Base-by-base conservation (phyloP, 1,284 basidiomycete genomes). In the Ceratobasidium sp. region DNA sequence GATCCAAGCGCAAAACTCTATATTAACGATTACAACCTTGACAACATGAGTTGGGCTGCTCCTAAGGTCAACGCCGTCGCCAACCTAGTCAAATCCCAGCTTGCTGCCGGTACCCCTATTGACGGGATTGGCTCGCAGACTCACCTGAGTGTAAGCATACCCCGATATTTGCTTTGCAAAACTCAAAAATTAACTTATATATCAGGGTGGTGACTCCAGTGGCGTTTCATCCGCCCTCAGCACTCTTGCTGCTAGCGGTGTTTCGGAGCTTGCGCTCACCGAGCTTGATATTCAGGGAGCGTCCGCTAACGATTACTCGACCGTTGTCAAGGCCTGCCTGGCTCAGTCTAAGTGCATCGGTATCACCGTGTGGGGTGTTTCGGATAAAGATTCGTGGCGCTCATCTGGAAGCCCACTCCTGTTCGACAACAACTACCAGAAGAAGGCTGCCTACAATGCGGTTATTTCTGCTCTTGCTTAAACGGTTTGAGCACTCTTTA, bases 401-500 rank as follows among this genome's bases (percentile, higher is more conserved):
- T 33, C 33, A 33, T 33, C 33, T 33, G 33, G 33, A 87, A 85
- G 83, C 66, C 87, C 87, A 26, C 84, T 88, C 52, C 82, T 89
- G 48, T 89, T 85, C 81, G 86, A 88, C 80, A 82, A 78, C 68
- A 87, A 85, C 83, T 88, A 86, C 82, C 82, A 85, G 78, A 86
- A 86, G 65, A 88, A 89, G 84, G 81, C 87, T 59, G 88, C 88
- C 38, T 88, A 87, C 83, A 87, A 79, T 61, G 85, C 87, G 13
- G 83, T 89, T 78, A 86, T 88, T 28, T 46, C 26, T 40, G 77
- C 77, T 42, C 46, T 78, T 40, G 77, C 77, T 40, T 78, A 75
- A 42, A 48, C 13, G 33, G 33, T 1, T 33, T 33, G 33, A 4
- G 33, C 33, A 33, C 33, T 33, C 33, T 33, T 33, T 33, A 33